phyloP scores from a whole-genome alignment of 805 yeast species.

The Diddensiella caesifluorescens region DNA sequence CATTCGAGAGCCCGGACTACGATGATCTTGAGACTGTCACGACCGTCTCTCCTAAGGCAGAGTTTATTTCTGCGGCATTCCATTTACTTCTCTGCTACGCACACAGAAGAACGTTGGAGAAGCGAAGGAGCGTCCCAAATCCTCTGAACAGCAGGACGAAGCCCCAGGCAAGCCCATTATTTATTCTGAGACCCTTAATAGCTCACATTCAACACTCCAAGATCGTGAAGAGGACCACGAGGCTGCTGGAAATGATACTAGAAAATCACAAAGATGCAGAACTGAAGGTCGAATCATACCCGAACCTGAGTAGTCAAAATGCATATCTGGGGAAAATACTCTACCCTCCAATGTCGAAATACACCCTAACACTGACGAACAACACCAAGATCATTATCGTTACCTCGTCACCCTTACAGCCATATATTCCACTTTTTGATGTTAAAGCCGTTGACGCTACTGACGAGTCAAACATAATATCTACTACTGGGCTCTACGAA shows the following conservation, averaged over 20 bases:
- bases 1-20: slow-evolving; percentile 39
- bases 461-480: slow-evolving; percentile 10
- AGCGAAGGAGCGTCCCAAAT: slow-evolving; percentile 21
- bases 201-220: slow-evolving; percentile 29
- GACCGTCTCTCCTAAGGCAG: slow-evolving; percentile 42
- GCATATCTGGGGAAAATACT: slow-evolving; percentile 21
- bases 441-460: slow-evolving; percentile 15
- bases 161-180: slow-evolving; percentile 12
- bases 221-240: slow-evolving; percentile 20
- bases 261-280: slow-evolving; percentile 17
- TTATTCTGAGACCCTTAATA: slow-evolving; percentile 31
- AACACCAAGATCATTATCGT: slow-evolving; percentile 18
- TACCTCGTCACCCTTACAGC: slow-evolving; percentile 23
- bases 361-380: slow-evolving; percentile 9
- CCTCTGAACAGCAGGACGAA: slow-evolving; percentile 12
- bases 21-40: slow-evolving; percentile 30
- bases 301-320: slow-evolving; percentile 5
- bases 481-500: slow-evolving; percentile 29
- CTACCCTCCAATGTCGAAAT: slow-evolving; percentile 22
- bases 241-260: slow-evolving; percentile 21
- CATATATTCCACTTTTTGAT: slow-evolving; percentile 22
- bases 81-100: slow-evolving; percentile 59
- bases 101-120: slow-evolving; percentile 42
- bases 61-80: slow-evolving; percentile 46
- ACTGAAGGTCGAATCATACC: slow-evolving; percentile 14